phyloP scores from a whole-genome alignment of 257 asterid species.

The Ligustrum vulgare region DNA sequence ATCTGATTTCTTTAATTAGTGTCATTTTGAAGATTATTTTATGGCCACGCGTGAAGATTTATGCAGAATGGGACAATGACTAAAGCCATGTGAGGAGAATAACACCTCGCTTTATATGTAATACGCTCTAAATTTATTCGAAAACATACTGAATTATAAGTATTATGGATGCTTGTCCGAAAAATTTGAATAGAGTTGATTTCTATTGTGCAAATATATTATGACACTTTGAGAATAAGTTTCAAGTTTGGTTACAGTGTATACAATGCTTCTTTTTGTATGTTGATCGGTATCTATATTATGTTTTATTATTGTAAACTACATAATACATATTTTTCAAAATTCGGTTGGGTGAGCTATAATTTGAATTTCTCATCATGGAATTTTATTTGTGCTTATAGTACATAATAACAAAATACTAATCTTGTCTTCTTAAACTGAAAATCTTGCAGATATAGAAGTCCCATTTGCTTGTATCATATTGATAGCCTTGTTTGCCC shows the following conservation, averaged over 20 bases:
- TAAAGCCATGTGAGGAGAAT: background rate
- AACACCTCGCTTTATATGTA: background rate
- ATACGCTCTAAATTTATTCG: background rate
- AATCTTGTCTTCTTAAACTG: slow-evolving; percentile 21
- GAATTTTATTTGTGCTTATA: background rate
- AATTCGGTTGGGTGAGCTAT: background rate
- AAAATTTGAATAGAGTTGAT: background rate
- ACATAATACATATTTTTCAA: background rate
- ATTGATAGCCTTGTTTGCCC: slow-evolving; percentile 81
- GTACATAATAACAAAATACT: background rate
- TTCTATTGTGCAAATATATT: slow-evolving; percentile 51
- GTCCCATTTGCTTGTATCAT: slow-evolving; percentile 75
- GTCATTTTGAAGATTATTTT: background rate
- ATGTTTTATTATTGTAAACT: background rate
- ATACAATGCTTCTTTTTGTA: background rate
- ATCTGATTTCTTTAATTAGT: background rate
- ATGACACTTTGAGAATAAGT: background rate
- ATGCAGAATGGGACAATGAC: background rate
- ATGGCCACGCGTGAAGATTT: background rate
- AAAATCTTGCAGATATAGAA: slow-evolving; percentile 72
- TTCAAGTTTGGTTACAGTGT: background rate
- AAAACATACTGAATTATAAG: background rate
- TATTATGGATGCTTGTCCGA: background rate
- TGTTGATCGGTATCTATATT: background rate
- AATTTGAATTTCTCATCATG: background rate